Conservation (phyloP, 345 rosid genomes). For the Salix brachista region DNA sequence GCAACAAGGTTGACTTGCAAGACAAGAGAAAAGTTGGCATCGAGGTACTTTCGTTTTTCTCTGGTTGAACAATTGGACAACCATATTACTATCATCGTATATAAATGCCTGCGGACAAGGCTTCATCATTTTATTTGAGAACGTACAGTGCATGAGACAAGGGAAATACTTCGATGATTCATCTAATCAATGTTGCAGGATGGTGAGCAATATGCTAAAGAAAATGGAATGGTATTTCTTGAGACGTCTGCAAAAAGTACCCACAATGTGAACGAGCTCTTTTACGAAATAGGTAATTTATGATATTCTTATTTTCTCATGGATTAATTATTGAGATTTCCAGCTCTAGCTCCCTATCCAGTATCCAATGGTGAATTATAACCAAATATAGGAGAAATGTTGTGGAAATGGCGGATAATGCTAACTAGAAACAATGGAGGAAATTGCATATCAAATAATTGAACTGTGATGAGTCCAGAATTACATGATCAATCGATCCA, state of each 20-base stretch:
- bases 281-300: constrained; percentile 61
- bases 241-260: constrained; percentile 74
- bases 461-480: neutral
- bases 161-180: neutral
- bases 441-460: neutral
- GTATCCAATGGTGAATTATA: constrained; percentile 1
- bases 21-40: constrained; percentile 54
- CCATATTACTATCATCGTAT: neutral
- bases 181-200: constrained; percentile 40
- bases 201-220: constrained; percentile 57
- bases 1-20: constrained; percentile 68
- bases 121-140: neutral
- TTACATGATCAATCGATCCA: neutral
- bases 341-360: no score
- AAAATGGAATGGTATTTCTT: constrained; percentile 58
- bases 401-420: neutral
- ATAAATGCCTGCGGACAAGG: no score
- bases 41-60: constrained; percentile 38
- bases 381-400: neutral
- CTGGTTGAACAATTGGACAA: neutral
- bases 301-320: no score
- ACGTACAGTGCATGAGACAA: no score
- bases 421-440: neutral
- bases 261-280: constrained; percentile 70
- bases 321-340: no score